Percentiles rank a stretch among this genome's conserved stretches.
These are phyloP conservation scores for Physcomitrium patens DNA, from an alignment of 225 moss, liverwort and hornwort genomes.

Conservation along the genomic window DNA sequence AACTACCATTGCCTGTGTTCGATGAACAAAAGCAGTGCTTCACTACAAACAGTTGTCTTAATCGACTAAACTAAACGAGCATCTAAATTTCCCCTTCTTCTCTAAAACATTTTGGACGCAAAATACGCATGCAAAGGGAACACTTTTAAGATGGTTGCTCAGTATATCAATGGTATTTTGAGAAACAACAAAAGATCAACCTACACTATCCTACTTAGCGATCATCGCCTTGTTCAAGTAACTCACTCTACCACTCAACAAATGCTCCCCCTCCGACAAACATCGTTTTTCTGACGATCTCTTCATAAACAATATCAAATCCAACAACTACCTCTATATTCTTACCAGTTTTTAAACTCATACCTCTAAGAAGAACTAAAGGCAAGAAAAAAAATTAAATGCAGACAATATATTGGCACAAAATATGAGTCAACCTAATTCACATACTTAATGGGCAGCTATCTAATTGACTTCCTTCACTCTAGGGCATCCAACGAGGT, in stretches of 20 bases:
- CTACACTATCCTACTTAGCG: not conserved
- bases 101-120: not conserved
- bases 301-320: not conserved
- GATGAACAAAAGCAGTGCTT: conserved; percentile 4
- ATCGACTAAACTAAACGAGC: not conserved
- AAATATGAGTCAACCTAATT: no score
- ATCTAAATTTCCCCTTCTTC: not conserved
- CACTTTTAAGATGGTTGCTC: conserved; percentile 1
- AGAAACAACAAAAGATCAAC: not conserved
- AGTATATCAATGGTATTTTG: not conserved
- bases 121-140: not conserved
- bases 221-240: not conserved
- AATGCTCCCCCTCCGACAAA: not conserved
- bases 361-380: no score
- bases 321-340: not conserved
- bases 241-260: conserved; percentile 1
- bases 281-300: not conserved
- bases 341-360: not conserved
- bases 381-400: no score
- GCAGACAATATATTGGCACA: no score
- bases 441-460: no score
- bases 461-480: no score
- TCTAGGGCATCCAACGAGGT: no score
- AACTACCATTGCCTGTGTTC: not conserved
- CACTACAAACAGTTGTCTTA: not conserved